Evolutionary conservation across 208 protist genomes (phyloP), one percentile per base, ranked within the genome.

Genomic region (Wallacemonas sp.): DNA sequence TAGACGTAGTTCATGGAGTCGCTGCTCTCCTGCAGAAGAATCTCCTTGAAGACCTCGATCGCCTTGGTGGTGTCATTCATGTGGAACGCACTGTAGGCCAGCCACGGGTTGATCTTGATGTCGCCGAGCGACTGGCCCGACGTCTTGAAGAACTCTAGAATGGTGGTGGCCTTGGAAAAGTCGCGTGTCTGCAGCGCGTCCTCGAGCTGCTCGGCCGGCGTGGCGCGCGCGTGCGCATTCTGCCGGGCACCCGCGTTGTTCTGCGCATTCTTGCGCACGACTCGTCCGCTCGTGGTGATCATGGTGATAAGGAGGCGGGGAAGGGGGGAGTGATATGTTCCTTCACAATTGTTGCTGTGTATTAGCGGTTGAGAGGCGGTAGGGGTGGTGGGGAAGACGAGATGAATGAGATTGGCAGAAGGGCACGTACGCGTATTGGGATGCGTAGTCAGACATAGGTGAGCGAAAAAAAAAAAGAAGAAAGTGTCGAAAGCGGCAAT

Each of bases 81-180:
- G 79, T 99, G 97, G 67, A 97, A 98, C 25, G 88, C 84, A 67
- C 83, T 90, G 70, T 99, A 99, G 0, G 87, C 93, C 32, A 99
- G 72, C 98, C 97, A 99, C 32, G 85, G 70, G 63, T 92, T 92
- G 39, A 97, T 85, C 4, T 71, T 48, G n/a, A 91, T 63, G 46
- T 89, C 77, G n/a, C 86, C 91, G 28, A 95, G 79, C 33, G 73
- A 65, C 50, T 91, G 82, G 14, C 84, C 89, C 23, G 74, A 81
- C 18, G 73, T 78, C 70, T 95, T 97, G 89, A 90, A 94, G 57
- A 97, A 97, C 61, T 97, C 89, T 22, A 97, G 55, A 54, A 97
- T 91, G 38, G 92, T 93, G 11, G 83, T 91, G 8, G 92, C 89
- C 67, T 93, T 93, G 16, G 87, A 90, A 62, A 97, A 97, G 74